Conservation (phyloP, 2,329 filamentous ascomycete genomes). For the Canariomyces notabilis region DNA sequence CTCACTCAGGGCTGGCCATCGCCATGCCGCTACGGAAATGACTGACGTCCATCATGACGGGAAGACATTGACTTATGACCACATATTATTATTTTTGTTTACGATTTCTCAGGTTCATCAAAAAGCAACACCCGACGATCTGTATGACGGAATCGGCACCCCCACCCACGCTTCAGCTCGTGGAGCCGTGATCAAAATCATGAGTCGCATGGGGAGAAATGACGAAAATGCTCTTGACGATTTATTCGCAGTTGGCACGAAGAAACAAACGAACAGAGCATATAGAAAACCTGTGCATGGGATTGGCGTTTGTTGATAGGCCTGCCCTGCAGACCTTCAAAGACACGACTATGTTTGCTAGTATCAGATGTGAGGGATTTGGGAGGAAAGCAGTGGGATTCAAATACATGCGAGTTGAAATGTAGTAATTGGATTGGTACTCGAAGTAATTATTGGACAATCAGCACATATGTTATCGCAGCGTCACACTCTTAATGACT, state of each 20-base stretch:
- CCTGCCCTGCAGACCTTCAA: not conserved
- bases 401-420: not conserved
- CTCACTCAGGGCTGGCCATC: slow-evolving; percentile 24
- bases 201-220: slow-evolving; percentile 5
- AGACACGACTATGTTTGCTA: not conserved
- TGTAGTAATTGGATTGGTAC: not conserved
- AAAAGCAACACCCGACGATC: slow-evolving; percentile 19
- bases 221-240: slow-evolving; percentile 10
- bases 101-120: slow-evolving; percentile 30
- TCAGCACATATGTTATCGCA: no score
- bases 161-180: not conserved
- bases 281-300: slow-evolving; percentile 5
- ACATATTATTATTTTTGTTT: slow-evolving; percentile 6
- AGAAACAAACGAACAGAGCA: slow-evolving; percentile 1
- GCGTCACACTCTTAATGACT: no score
- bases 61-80: slow-evolving; percentile 20
- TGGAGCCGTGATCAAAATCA: slow-evolving; percentile 1
- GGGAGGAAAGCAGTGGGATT: not conserved
- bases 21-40: slow-evolving; percentile 25
- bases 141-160: slow-evolving; percentile 29
- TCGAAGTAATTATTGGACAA: no score
- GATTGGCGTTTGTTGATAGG: slow-evolving; percentile 1
- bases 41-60: slow-evolving; percentile 29
- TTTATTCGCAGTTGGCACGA: not conserved
- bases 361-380: not conserved